These are phyloP conservation scores for Nemania sp. DNA, from an alignment of 2,329 filamentous ascomycete species.

Conservation along the genomic window DNA sequence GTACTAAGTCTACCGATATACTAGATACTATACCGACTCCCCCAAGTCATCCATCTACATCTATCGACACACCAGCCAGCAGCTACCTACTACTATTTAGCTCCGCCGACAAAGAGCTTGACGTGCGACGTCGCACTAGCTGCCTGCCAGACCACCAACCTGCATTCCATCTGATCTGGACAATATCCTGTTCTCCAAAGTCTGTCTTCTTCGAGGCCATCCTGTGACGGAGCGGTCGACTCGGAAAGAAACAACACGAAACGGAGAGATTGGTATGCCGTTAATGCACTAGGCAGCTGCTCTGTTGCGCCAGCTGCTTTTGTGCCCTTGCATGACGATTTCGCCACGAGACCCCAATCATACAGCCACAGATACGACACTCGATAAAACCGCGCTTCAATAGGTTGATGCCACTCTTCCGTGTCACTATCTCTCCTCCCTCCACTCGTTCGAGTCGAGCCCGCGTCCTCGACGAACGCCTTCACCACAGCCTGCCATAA, in stretches of 20 bases:
- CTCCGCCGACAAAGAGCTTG: constrained; percentile 25
- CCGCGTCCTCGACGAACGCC: constrained; percentile 17
- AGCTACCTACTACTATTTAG: no score
- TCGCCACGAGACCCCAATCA: constrained; percentile 26
- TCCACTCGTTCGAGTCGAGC: constrained; percentile 20
- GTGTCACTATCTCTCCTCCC: constrained; percentile 20
- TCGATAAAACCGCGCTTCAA: constrained; percentile 7
- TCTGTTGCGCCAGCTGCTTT: constrained; percentile 20
- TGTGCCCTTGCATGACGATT: constrained; percentile 22
- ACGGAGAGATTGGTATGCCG: background rate
- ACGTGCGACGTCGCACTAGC: constrained; percentile 31
- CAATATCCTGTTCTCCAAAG: constrained; percentile 2
- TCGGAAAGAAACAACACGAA: constrained; percentile 9
- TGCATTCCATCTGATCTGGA: constrained; percentile 21
- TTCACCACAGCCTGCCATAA: constrained; percentile 14
- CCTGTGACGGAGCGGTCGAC: constrained; percentile 13
- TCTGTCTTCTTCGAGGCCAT: background rate
- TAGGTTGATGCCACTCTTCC: constrained; percentile 31
- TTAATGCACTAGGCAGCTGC: background rate
- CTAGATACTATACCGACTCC: constrained; percentile 26
- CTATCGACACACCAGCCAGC: constrained; percentile 24
- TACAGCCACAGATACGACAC: constrained; percentile 27
- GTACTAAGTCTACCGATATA: constrained; percentile 17
- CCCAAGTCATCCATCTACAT: background rate
- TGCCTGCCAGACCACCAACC: constrained; percentile 18